These are phyloP conservation scores for Coemansia reversa DNA, from an alignment of 192 early-diverging fungal genomes.

Conservation along the genomic window DNA sequence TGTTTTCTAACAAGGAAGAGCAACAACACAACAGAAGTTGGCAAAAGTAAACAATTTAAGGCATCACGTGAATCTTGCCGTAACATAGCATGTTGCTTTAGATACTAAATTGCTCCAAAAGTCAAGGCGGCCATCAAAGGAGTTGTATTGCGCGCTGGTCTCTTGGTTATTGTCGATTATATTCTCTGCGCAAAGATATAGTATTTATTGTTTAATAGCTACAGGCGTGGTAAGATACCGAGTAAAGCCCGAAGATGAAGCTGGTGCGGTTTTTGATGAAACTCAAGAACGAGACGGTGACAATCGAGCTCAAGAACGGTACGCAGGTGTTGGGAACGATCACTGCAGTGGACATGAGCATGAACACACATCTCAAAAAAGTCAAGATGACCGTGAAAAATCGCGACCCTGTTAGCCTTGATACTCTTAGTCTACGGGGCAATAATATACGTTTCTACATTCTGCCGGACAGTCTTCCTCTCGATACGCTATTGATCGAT, in stretches of 20 bases:
- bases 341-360: constrained; percentile 96
- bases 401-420: constrained; percentile 85
- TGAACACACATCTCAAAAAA: constrained; percentile 98
- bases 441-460: constrained; percentile 96
- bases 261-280: constrained; percentile 92
- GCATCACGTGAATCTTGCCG: constrained; percentile 10
- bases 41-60: constrained; percentile 2
- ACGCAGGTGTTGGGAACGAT: constrained; percentile 96
- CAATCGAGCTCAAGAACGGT: constrained; percentile 98
- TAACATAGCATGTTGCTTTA: constrained; percentile 5
- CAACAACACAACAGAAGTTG: not conserved
- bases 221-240: not conserved
- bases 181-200: not conserved
- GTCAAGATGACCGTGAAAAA: constrained; percentile 98
- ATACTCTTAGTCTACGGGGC: constrained; percentile 92
- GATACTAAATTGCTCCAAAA: not conserved
- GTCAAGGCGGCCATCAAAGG: not conserved
- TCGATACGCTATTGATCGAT: constrained; percentile 95
- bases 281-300: constrained; percentile 94
- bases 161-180: not conserved
- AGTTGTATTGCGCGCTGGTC: not conserved
- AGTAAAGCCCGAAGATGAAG: constrained; percentile 32
- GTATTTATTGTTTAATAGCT: not conserved
- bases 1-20: not conserved
- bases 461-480: constrained; percentile 89